Conservation (phyloP, 2,329 filamentous ascomycete species). For the Coleophoma cylindrospora region DNA sequence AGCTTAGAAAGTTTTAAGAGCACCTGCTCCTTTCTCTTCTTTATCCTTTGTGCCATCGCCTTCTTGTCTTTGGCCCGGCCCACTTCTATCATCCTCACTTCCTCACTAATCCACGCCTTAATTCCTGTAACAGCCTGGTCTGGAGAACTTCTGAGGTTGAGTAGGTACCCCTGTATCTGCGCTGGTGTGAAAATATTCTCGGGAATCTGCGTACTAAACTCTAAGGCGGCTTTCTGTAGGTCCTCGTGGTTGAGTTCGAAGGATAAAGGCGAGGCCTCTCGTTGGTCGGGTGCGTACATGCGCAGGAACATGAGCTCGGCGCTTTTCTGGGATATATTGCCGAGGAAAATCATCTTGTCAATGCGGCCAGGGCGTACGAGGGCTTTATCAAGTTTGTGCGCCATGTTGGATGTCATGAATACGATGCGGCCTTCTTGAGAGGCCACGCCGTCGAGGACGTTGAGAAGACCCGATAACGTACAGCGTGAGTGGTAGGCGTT, state of each 20-base stretch:
- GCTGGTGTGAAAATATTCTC: conserved; percentile 42
- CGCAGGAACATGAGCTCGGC: conserved; percentile 41
- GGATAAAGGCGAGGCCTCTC: neutral
- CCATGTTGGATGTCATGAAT: conserved; percentile 98
- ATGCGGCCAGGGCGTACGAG: conserved; percentile 87
- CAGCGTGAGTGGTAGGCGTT: conserved; percentile 32
- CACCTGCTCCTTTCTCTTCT: conserved; percentile 6
- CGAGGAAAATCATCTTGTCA: conserved; percentile 89
- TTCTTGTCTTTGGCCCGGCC: conserved; percentile 36
- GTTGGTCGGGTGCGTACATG: conserved; percentile 35
- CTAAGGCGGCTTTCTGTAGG: conserved; percentile 40
- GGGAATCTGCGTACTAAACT: conserved; percentile 49
- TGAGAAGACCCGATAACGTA: conserved; percentile 85
- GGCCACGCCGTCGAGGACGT: conserved; percentile 79
- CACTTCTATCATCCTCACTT: conserved; percentile 60
- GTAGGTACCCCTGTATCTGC: conserved; percentile 43
- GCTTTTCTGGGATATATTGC: conserved; percentile 58
- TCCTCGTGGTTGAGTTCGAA: conserved; percentile 20
- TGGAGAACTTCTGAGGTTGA: conserved; percentile 41
- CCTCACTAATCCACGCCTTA: conserved; percentile 89
- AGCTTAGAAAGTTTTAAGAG: no score
- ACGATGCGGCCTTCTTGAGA: conserved; percentile 71
- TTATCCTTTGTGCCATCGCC: conserved; percentile 9
- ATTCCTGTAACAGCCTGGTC: conserved; percentile 77
- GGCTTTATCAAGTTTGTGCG: conserved; percentile 89